Evolutionary conservation across 2,329 filamentous ascomycete species (phyloP).

Genomic region (Pestalotiopsis sp.): DNA sequence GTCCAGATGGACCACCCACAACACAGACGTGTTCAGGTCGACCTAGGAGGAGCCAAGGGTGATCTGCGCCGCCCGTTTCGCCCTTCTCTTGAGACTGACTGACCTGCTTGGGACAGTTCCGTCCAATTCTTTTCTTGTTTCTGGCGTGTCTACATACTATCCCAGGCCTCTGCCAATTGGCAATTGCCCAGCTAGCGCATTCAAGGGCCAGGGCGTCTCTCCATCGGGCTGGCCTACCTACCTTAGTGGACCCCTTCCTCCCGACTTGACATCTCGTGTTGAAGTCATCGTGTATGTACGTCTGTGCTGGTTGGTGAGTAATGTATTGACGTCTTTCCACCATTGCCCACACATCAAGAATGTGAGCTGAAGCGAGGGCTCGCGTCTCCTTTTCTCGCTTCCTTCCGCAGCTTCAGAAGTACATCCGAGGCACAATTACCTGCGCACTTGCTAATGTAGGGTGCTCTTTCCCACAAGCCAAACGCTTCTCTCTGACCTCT

Average conservation of each 20-base stretch:
- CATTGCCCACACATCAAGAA: neutral
- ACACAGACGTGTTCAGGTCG: neutral
- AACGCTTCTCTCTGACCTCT: neutral
- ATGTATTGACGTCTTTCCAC: neutral
- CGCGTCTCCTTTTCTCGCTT: neutral
- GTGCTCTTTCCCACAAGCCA: neutral
- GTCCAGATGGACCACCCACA: neutral
- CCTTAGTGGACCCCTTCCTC: neutral
- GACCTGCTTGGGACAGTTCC: neutral
- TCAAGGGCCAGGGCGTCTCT: neutral
- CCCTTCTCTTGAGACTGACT: constrained; percentile 6
- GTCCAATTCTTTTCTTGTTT: neutral
- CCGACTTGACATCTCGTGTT: neutral
- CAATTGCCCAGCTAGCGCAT: too few relatives aligned
- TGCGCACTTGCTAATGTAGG: neutral
- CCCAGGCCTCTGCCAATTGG: too few relatives aligned
- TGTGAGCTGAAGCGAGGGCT: neutral
- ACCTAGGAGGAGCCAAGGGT: neutral
- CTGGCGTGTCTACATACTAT: too few relatives aligned
- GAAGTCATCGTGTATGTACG: neutral
- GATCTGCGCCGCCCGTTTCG: constrained; percentile 7
- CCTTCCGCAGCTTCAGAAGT: neutral
- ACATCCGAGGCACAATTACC: neutral
- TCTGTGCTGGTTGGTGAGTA: neutral
- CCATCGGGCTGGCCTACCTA: neutral